These are phyloP conservation scores for Verbascum thapsus DNA, from an alignment of 257 asterid species.

Conservation along the genomic window DNA sequence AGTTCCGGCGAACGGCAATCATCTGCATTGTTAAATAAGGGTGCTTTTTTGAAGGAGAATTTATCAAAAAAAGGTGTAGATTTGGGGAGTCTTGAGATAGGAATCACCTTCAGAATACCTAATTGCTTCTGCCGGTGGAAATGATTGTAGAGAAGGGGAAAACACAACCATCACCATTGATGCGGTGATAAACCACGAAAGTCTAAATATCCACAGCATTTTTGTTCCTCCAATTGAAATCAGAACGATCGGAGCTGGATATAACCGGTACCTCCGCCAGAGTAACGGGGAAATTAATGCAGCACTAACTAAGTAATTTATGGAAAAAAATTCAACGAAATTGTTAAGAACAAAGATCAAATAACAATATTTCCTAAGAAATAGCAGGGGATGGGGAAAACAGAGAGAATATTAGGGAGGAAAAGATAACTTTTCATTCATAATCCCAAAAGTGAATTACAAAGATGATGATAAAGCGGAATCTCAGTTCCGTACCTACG, in stretches of 20 bases:
- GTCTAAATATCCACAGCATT: conserved; percentile 77
- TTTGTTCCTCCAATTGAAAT: conserved; percentile 35
- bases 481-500: too few relatives aligned
- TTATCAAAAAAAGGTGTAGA: conserved; percentile 27
- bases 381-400: too few relatives aligned
- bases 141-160: conserved; percentile 83
- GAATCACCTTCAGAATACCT: conserved; percentile 59
- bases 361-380: too few relatives aligned
- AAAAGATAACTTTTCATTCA: too few relatives aligned
- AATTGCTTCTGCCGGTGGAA: conserved; percentile 95
- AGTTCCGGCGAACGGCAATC: conserved; percentile 46
- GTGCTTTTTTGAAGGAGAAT: conserved; percentile 62
- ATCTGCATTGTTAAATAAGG: conserved; percentile 61
- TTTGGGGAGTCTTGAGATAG: conserved; percentile 39
- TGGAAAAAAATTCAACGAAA: not conserved
- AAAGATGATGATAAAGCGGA: too few relatives aligned
- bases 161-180: conserved; percentile 72
- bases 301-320: conserved; percentile 1
- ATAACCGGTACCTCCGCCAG: conserved; percentile 60
- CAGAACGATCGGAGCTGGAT: conserved; percentile 38
- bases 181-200: conserved; percentile 73
- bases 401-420: too few relatives aligned
- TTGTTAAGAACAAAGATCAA: too few relatives aligned
- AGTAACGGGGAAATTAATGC: conserved; percentile 11
- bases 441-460: too few relatives aligned